Base-by-base conservation (phyloP, 1,284 basidiomycete species). In the Cutaneotrichosporon dermatis region DNA sequence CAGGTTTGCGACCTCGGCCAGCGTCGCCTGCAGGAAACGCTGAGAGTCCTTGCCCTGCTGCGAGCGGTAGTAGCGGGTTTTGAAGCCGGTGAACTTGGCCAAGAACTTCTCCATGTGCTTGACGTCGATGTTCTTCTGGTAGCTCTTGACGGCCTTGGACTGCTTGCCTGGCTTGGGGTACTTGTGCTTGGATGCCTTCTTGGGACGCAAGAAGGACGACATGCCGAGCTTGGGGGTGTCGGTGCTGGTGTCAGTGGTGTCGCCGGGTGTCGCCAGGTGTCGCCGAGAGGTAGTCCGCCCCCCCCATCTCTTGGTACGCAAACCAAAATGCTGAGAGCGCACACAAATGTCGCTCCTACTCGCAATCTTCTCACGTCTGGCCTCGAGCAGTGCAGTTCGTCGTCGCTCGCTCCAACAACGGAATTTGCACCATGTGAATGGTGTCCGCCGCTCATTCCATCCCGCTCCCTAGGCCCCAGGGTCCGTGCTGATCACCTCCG, bases 41-140 rank as follows among this genome's bases (percentile, higher is more conserved):
- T 96, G 92, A 67, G 88, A 79, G 59, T 81, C 72, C 55, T 77
- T 76, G 25, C 95, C 96, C 8, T 87, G 89, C 83, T 90, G 75
- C 2, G 75, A 78, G 49, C 79, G 76, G 73, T 83, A 80, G 75
- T 79, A 80, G 55, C 80, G 64, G 58, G 78, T 78, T 58, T 71
- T 69, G 76, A 76, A 79, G 34, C 66, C 50, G 7, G 87, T 84
- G 70, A 94, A 92, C 67, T 84, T 84, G 70, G 83, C 72, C 4
- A 93, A 80, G 72, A 90, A 87, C 63, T 82, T 81, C 75, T 81
- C 82, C 75, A 79, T 77, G 54, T 69, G 63, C 49, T 73, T 70
- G 51, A 73, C 57, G 48, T 70, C 67, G 37, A 77, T 64, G 2
- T 53, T 45, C 68, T 76, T 69, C 67, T 66, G 65, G 39, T 75